Evolutionary conservation across 2,329 filamentous ascomycete genomes (phyloP), one percentile per base, ranked within the genome.

Genomic region (Colletotrichum orbiculare): DNA sequence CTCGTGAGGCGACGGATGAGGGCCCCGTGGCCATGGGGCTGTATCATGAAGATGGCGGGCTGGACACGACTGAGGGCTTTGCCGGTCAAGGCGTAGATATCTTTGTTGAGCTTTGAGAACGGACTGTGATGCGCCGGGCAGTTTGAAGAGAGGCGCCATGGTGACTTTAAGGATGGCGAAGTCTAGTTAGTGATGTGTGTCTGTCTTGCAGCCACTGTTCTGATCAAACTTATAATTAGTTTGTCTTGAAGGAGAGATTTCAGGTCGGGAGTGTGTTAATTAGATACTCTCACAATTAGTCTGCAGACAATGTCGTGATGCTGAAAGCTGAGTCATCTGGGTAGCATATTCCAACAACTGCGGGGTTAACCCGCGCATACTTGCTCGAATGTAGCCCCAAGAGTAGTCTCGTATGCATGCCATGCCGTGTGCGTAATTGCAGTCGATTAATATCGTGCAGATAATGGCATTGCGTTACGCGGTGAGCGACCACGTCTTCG

Each of bases 1-100:
- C 15, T 70, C 62, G 35, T 71, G 61, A 2, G 67, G 68, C 8
- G 67, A 68, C 7, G 68, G 68, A 8, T 17, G 43, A 2, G 64
- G 41, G 11, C 15, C 17, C 8, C 34, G 15, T 17, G 67, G 69
- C 69, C 69, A 71, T 10, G 46, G 42, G 8, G 48, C 17, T 35
- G 34, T 15, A 7, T 42, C 41, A 11, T 50, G 11, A 12, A 33
- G 34, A 8, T 49, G 43, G 6, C 12, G 8, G 8, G 34, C 8
- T 2, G 13, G n/a, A 34, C 10, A n/a, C 2, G 35, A 35, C 6
- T 33, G 35, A 1, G 43, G 6, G 2, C 42, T n/a, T 6, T 43
- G 50, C 25, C 37, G 9, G 8, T 56, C 50, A 10, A 45, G 48
- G 37, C 45, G 43, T 4, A 15, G 7, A 17, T 56, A 56, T 37